Base-by-base conservation (phyloP, 192 early-diverging fungal genomes). In the Cladochytrium replicatum region DNA sequence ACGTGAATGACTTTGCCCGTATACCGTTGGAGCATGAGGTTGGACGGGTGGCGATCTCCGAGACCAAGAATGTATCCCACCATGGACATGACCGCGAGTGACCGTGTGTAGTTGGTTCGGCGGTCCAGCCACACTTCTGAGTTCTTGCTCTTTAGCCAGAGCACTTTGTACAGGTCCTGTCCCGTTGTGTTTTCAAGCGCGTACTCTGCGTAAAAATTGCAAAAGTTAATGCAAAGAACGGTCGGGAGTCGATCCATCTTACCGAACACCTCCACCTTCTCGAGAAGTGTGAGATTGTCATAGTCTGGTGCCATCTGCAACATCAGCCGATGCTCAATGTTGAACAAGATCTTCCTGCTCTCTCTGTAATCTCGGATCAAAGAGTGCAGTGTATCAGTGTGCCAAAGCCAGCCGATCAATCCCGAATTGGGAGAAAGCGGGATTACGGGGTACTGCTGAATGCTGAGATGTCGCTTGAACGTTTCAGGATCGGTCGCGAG, bases 11-110 rank as follows among this genome's bases (percentile, higher is more conserved):
- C 72, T 54, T 91, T 88, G 42, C 88, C 88, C 15, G 85, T 82
- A 15, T 69, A 64, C 11, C 75, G 48, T 53, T 91, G 79, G 26
- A 89, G 48, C 85, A 93, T 84, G n/a, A 93, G 66, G 60, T 93
- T 93, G 32, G 83, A 81, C 0, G 86, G 87, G 64, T 93, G 89
- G 5, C 89, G 64, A 68, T 93, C 89, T 4, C 89, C 89, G 34
- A 93, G 53, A 15, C 89, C 89, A 26, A 93, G 67, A 5, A 93
- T 81, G 61, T 93, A 93, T 0, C 89, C 89, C 6, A 86, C 88
- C 80, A 93, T 91, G 0, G 89, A 93, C 86, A 89, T 91, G 25
- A 88, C 75, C 8, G 87, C 89, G 47, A 93, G 61, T 8, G 86
- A 87, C 34, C 89, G 55, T 2, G 89, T 89, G 55, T 88, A 93